These are phyloP conservation scores for Ganoderma multipileum DNA, from an alignment of 1,284 basidiomycete genomes.

Conservation along the genomic window DNA sequence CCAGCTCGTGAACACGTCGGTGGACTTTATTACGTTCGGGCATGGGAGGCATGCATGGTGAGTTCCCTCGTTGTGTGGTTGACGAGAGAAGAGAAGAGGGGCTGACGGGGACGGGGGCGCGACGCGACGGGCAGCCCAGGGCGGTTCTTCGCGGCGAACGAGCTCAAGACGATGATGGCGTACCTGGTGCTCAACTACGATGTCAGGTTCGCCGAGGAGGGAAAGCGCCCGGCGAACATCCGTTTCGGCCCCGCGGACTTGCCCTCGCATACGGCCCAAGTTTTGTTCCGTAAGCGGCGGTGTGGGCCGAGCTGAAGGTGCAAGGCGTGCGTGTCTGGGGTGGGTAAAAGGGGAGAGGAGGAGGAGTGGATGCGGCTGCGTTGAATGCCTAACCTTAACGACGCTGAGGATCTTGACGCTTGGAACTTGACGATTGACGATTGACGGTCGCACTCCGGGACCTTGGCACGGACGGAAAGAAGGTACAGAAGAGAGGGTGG, in stretches of 20 bases:
- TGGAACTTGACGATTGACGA: too few species aligned
- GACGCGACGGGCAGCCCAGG: slow-evolving; percentile 28
- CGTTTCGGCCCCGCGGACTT: slow-evolving; percentile 27
- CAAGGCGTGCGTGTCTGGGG: too few species aligned
- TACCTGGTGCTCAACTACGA: slow-evolving; percentile 36
- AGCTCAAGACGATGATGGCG: slow-evolving; percentile 37
- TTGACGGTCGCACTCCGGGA: background rate
- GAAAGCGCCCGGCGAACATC: slow-evolving; percentile 27
- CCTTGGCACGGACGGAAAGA: background rate
- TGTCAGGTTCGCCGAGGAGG: slow-evolving; percentile 26
- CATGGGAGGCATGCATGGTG: slow-evolving; percentile 42
- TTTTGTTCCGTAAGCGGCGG: slow-evolving; percentile 22
- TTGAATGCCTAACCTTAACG: too few species aligned
- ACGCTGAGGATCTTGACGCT: background rate
- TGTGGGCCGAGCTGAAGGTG: background rate
- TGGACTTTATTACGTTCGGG: slow-evolving; percentile 40
- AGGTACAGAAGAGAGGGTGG: background rate
- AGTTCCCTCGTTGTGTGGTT: slow-evolving; percentile 7
- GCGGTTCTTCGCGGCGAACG: slow-evolving; percentile 35
- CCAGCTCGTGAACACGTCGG: slow-evolving; percentile 39
- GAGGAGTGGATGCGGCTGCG: too few species aligned
- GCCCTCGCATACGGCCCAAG: slow-evolving; percentile 24
- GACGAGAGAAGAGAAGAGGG: background rate
- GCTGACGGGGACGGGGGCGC: background rate
- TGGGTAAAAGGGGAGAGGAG: background rate